Conservation (phyloP, 192 early-diverging fungal genomes). For the Lobosporangium transversale region DNA sequence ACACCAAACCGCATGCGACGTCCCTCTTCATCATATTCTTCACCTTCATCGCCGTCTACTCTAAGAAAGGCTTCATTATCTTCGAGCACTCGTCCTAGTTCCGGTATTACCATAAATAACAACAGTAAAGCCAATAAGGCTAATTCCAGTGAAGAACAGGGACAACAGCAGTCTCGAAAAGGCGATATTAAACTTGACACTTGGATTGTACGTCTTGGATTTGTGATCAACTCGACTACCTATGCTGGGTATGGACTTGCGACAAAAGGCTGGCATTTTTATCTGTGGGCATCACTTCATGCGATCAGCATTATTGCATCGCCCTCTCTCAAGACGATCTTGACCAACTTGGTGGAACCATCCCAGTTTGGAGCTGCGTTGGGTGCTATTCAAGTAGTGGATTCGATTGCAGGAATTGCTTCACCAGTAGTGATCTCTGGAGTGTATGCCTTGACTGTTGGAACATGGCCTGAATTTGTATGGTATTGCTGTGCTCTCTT, state of each 20-base stretch:
- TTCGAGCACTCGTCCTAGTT: too few species aligned
- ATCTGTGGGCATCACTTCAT: conserved; percentile 25
- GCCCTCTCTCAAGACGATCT: conserved; percentile 54
- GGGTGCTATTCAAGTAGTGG: conserved; percentile 58
- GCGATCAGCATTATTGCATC: conserved; percentile 41
- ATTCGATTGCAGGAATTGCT: conserved; percentile 55
- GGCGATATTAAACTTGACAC: conserved; percentile 47
- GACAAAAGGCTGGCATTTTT: conserved; percentile 21
- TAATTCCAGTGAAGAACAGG: not conserved
- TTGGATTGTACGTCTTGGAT: conserved; percentile 57
- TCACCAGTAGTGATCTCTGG: conserved; percentile 56
- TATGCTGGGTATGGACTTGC: conserved; percentile 49
- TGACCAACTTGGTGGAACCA: conserved; percentile 56
- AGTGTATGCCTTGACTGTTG: conserved; percentile 54
- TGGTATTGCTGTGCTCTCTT: conserved; percentile 54
- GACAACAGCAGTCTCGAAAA: too few species aligned
- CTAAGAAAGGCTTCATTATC: not conserved
- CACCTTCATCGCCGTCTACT: not conserved
- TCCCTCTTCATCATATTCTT: not conserved
- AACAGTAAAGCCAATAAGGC: not conserved
- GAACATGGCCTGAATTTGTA: conserved; percentile 46
- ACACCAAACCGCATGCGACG: conserved; percentile 9
- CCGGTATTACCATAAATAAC: not conserved
- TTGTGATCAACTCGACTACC: conserved; percentile 33
- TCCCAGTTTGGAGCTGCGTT: conserved; percentile 59